Conservation (phyloP, 495 filamentous ascomycete species). For the Cercophora samala region DNA sequence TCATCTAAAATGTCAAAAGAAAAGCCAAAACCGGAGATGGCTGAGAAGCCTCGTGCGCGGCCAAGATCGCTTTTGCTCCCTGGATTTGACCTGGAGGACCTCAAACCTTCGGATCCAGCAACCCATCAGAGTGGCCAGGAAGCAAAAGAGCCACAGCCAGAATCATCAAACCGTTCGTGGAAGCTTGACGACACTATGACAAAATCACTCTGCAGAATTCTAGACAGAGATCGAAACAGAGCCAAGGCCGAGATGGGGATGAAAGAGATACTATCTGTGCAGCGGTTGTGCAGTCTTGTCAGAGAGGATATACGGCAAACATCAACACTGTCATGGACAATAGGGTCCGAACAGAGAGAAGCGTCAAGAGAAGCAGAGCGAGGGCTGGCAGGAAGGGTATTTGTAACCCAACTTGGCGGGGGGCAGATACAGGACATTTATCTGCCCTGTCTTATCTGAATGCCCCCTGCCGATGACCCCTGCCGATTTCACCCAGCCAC, state of each 20-base stretch:
- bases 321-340: not conserved
- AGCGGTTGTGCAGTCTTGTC: conserved; percentile 29
- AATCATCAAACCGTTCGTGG: not conserved
- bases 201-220: conserved; percentile 17
- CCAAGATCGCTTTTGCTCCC: not conserved
- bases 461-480: too few species aligned
- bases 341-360: not conserved
- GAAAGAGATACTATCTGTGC: conserved; percentile 21
- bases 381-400: not conserved
- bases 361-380: not conserved
- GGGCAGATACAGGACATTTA: not conserved
- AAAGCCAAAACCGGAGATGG: not conserved
- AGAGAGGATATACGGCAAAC: conserved; percentile 22
- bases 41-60: not conserved
- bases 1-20: not conserved
- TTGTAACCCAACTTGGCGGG: not conserved
- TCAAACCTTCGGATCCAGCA: not conserved
- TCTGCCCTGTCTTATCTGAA: not conserved
- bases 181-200: conserved; percentile 19
- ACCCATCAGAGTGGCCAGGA: not conserved
- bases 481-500: too few species aligned
- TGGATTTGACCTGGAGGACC: not conserved
- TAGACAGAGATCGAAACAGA: conserved; percentile 17
- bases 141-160: not conserved
- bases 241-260: not conserved